Evolutionary conservation across 768 basidiomycete genomes (phyloP), one percentile per base, ranked within the genome.

Genomic region (Tulasnella sp.): DNA sequence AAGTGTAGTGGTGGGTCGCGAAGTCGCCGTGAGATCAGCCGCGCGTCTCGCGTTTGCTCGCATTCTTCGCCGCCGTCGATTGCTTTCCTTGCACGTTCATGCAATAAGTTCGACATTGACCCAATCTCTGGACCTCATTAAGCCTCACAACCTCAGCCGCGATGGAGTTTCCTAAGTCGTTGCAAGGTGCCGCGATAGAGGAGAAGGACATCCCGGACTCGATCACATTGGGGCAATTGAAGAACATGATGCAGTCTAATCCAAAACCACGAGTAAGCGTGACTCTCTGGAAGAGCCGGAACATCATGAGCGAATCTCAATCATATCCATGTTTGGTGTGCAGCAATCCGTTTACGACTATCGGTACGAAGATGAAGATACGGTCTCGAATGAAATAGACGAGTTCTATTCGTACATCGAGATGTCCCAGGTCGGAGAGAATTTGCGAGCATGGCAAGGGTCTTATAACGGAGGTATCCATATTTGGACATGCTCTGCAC

Each of bases 331-430:
- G 17, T 35, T 36, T 40, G 26, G 22, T 44, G 69, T 67, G 41
- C 73, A 94, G 92, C 90, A 91, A 88, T 88, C 88, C 9, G 87
- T 86, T 76, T 97, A 91, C 80, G 93, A 95, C 83, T 97, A 91
- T 81, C 88, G 90, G 74, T 98, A 98, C 79, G 92, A 96, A 76
- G 95, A 98, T 79, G 95, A 96, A 78, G 94, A 97, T 80, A 95
- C 92, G 5, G 88, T 98, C 22, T 89, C 96, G 86, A 90, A 91
- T 77, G 97, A 99, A 79, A 89, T 99, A 42, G 92, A 98, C 73
- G 97, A 99, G 80, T 98, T 98, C 81, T 98, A 96, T 80, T 93
- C 94, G 26, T 99, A 97, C 80, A 89, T 94, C 74, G 96, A 98
- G 83, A 92, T 94, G 87, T 87, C 91, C 0, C 92, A 95, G 78